Evolutionary conservation across 495 filamentous ascomycete genomes (phyloP), one percentile per base, ranked within the genome.

Genomic region (Penicillium pancosmium): DNA sequence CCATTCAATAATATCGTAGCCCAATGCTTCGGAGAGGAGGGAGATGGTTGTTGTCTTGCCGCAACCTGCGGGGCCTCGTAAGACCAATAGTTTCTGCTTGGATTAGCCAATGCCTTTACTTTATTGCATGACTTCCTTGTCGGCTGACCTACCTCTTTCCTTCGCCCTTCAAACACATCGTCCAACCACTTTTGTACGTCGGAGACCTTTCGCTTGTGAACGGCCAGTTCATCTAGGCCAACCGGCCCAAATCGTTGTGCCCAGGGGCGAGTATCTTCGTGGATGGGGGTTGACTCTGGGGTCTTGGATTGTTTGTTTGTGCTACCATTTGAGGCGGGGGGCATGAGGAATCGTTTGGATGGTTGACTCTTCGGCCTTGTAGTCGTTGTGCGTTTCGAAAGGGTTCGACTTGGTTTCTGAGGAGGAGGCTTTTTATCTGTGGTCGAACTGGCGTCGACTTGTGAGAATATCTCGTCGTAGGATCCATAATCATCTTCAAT

Each of bases 31-130:
- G 2, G 92, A 87, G 40, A 99, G 79, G 6, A 92, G 77, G 21
- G 82, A 84, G 23, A 98, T 67, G 0, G 93, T 93, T 8, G 92
- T 89, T 2, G 93, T 97, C 72, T 99, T 99, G 8, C 93, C 95
- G 23, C 88, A 86, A 11, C 95, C 95, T 18, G 95, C 92, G n/a
- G 91, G 85, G 13, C 95, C 95, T 67, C 91, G 95, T 12, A 99
- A 74, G 35, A 98, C 78, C 41, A 98, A 81, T 38, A 97, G 67
- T 68, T 87, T 83, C 80, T 93, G 77, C 13, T 50, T 38, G 38
- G 46, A n/a, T 73, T 41, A 72, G 61, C 55, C 36, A n/a, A 38
- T 31, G 27, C 6, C 6, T 9, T 31, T 6, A 7, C 27, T 31
- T 1, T 12, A 4, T 4, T 38, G 9, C 36, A 13, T 0, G 3